phyloP scores from a whole-genome alignment of 1,139 yeast genomes.

The Debaryomyces nepalensis region DNA sequence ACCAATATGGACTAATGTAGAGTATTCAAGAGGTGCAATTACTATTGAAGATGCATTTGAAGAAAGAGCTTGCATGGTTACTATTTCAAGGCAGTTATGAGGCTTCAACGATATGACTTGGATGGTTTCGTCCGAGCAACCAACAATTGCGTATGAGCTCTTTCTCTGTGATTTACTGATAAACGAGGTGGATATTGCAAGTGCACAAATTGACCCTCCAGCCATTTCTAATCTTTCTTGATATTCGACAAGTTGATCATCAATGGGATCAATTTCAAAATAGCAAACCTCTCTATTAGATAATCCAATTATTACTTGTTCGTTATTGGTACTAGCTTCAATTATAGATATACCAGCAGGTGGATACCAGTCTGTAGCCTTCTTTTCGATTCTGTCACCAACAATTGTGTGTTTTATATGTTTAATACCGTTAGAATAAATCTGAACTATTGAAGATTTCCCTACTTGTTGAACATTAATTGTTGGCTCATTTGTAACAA shows the following conservation, averaged over 20 bases:
- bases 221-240: slow-evolving; percentile 63
- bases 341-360: slow-evolving; percentile 76
- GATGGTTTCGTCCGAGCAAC: slow-evolving; percentile 72
- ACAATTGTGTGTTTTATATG: slow-evolving; percentile 51
- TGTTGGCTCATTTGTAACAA: slow-evolving; percentile 62
- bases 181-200: slow-evolving; percentile 52
- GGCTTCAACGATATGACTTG: slow-evolving; percentile 70
- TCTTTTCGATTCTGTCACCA: slow-evolving; percentile 24
- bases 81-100: slow-evolving; percentile 62
- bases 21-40: slow-evolving; percentile 29
- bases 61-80: slow-evolving; percentile 71
- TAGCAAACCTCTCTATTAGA: slow-evolving; percentile 79
- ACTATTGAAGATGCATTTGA: slow-evolving; percentile 59
- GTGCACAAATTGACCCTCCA: slow-evolving; percentile 51
- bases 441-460: slow-evolving; percentile 63
- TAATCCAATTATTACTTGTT: slow-evolving; percentile 72
- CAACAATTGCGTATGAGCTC: slow-evolving; percentile 67
- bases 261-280: slow-evolving; percentile 71
- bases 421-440: slow-evolving; percentile 73
- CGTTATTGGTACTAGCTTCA: slow-evolving; percentile 62
- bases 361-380: slow-evolving; percentile 74
- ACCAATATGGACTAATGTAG: slow-evolving; percentile 66
- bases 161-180: slow-evolving; percentile 46
- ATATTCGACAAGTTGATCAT: slow-evolving; percentile 72
- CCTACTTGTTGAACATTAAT: slow-evolving; percentile 77